Conservation (phyloP, 345 rosid genomes). For the Psidium friedrichsthalianum region DNA sequence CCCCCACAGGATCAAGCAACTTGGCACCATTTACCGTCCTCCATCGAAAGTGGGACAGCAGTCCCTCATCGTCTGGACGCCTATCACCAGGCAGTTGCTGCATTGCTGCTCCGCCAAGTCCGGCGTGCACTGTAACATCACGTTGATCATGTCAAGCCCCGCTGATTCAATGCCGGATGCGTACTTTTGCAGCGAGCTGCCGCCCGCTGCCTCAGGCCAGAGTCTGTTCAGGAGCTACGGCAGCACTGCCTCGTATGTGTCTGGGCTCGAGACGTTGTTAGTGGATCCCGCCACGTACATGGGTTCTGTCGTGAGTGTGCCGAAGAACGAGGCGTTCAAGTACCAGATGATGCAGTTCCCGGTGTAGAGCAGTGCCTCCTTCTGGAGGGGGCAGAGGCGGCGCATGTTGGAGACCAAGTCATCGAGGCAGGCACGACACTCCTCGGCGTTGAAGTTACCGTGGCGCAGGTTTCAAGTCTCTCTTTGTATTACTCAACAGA, state of each 20-base stretch:
- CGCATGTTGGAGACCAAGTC: no score
- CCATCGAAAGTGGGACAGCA: neutral
- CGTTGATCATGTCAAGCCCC: neutral
- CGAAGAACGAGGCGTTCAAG: no score
- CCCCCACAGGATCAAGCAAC: neutral
- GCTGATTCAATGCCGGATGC: neutral
- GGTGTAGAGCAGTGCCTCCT: no score
- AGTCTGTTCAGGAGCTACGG: rapidly evolving
- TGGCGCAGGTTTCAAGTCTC: no score
- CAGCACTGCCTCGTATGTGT: rapidly evolving
- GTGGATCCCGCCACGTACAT: no score
- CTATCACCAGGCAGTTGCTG: neutral
- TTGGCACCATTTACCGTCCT: neutral
- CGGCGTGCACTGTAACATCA: neutral
- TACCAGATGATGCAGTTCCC: no score
- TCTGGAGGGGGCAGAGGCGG: no score
- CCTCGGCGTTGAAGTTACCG: no score
- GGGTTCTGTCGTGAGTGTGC: no score
- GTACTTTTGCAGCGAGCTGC: neutral
- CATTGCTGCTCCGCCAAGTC: neutral
- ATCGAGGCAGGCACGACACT: no score
- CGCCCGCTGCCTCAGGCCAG: rapidly evolving
- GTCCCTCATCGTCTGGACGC: rapidly evolving
- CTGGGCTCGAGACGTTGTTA: neutral
- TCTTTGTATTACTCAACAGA: neutral